Conservation (phyloP, 2,329 filamentous ascomycete species). For the Aspergillus sp. region DNA sequence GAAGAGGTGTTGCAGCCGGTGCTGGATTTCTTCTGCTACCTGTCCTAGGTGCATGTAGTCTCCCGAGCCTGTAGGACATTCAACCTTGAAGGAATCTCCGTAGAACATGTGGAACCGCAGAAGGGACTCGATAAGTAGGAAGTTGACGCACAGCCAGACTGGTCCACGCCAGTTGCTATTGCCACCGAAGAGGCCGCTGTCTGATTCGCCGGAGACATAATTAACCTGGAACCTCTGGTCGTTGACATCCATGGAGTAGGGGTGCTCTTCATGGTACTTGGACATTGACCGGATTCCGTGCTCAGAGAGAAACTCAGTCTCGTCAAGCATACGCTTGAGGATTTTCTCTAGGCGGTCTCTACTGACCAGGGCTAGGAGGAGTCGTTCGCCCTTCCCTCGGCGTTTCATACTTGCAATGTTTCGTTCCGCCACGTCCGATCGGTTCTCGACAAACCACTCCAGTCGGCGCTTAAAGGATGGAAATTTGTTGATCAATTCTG, state of each 20-base stretch:
- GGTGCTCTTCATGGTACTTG: conserved; percentile 85
- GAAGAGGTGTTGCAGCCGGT: conserved; percentile 90
- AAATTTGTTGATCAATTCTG: conserved; percentile 86
- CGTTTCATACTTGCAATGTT: conserved; percentile 93
- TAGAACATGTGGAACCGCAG: conserved; percentile 97
- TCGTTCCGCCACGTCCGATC: conserved; percentile 80
- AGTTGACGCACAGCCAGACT: conserved; percentile 96
- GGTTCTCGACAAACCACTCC: conserved; percentile 91
- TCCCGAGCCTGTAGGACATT: conserved; percentile 90
- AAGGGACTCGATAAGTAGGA: conserved; percentile 89
- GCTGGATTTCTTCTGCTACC: conserved; percentile 91
- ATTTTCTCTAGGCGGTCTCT: conserved; percentile 90
- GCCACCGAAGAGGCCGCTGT: conserved; percentile 90
- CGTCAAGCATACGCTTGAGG: conserved; percentile 85
- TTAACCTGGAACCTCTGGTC: conserved; percentile 83
- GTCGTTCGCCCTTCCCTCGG: conserved; percentile 84
- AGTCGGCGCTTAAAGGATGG: conserved; percentile 90
- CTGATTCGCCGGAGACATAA: conserved; percentile 93
- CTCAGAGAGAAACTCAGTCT: conserved; percentile 87
- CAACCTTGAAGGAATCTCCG: conserved; percentile 80
- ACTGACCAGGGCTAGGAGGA: conserved; percentile 86
- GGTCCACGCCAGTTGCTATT: conserved; percentile 98
- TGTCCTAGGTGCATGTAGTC: conserved; percentile 95
- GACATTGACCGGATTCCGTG: conserved; percentile 91
- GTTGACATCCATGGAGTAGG: conserved; percentile 94